Conservation (phyloP, 345 rosid species). For the Hibiscus tridactylites region DNA sequence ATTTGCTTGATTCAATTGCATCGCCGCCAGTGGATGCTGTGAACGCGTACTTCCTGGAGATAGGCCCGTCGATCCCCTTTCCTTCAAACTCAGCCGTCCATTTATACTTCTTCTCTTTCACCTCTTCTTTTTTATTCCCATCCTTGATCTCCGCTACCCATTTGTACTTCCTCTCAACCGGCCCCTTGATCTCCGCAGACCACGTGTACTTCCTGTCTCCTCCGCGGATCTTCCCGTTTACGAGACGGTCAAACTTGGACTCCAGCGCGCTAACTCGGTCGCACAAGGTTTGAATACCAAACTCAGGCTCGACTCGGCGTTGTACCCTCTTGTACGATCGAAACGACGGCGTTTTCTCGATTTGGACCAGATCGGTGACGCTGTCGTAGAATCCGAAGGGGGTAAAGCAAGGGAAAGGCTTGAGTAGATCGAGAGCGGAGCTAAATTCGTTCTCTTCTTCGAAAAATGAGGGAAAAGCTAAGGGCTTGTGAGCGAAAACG, state of each 20-base stretch:
- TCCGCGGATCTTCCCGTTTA: constrained; percentile 17
- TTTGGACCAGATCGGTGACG: constrained; percentile 53
- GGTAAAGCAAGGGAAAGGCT: constrained; percentile 17
- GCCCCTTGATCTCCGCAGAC: constrained; percentile 70
- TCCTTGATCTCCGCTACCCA: constrained; percentile 61
- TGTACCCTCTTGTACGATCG: constrained; percentile 45
- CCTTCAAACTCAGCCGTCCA: constrained; percentile 78
- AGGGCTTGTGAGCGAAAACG: constrained; percentile 27
- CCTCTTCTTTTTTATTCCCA: constrained; percentile 21
- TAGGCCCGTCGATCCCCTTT: constrained; percentile 42
- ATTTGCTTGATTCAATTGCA: constrained; percentile 27
- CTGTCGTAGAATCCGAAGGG: constrained; percentile 41
- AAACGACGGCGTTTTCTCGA: constrained; percentile 36
- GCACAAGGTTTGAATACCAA: constrained; percentile 38
- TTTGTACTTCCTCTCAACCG: constrained; percentile 62
- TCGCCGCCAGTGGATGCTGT: constrained; percentile 51
- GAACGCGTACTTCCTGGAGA: constrained; percentile 48
- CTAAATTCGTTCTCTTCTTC: constrained; percentile 23
- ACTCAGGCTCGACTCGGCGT: constrained; percentile 27
- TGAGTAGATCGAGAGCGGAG: constrained; percentile 35
- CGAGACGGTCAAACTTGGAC: constrained; percentile 52
- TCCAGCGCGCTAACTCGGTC: constrained; percentile 63
- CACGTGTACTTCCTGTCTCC: constrained; percentile 67
- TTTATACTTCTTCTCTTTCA: constrained; percentile 41
- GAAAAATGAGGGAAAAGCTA: constrained; percentile 24